phyloP scores from a whole-genome alignment of 192 early-diverging fungal species.

The Chytriomyces sp. region DNA sequence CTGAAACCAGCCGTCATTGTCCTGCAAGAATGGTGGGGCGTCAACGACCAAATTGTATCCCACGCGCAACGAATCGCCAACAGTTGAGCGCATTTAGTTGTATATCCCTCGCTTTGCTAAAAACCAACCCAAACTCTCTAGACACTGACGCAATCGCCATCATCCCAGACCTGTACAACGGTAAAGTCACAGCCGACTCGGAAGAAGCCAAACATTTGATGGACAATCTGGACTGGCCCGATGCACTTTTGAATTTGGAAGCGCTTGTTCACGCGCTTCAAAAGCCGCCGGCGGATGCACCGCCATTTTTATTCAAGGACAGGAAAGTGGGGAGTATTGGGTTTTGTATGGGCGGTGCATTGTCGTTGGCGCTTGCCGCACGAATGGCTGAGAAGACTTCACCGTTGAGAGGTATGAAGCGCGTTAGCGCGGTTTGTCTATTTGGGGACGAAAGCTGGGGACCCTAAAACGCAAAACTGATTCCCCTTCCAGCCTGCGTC shows the following conservation, averaged over 20 bases:
- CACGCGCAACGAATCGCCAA: constrained; percentile 57
- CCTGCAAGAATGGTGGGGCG: constrained; percentile 52
- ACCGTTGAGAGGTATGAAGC: constrained; percentile 34
- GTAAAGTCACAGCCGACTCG: constrained; percentile 49
- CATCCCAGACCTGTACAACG: constrained; percentile 58
- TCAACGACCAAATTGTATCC: constrained; percentile 45
- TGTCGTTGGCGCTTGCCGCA: constrained; percentile 48
- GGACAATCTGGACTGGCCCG: constrained; percentile 53
- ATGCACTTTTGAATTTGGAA: constrained; percentile 32
- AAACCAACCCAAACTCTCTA: neutral
- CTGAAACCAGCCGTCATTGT: constrained; percentile 36
- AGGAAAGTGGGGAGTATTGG: constrained; percentile 52
- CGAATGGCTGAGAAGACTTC: constrained; percentile 27
- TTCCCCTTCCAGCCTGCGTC: constrained; percentile 27
- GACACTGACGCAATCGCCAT: constrained; percentile 46
- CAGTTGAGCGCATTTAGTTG: constrained; percentile 2
- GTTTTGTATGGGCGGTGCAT: constrained; percentile 60
- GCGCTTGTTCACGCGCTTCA: neutral
- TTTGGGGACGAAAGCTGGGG: neutral
- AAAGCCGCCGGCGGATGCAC: constrained; percentile 24
- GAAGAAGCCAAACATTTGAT: constrained; percentile 60
- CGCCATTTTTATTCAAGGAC: neutral
- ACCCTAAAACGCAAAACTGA: no score
- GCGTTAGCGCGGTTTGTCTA: neutral
- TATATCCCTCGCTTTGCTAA: neutral